Percentiles rank a stretch among this genome's conserved stretches.
Evolutionary conservation across 495 filamentous ascomycete species (phyloP).

Genomic region (Hyaloscypha hepaticicola): DNA sequence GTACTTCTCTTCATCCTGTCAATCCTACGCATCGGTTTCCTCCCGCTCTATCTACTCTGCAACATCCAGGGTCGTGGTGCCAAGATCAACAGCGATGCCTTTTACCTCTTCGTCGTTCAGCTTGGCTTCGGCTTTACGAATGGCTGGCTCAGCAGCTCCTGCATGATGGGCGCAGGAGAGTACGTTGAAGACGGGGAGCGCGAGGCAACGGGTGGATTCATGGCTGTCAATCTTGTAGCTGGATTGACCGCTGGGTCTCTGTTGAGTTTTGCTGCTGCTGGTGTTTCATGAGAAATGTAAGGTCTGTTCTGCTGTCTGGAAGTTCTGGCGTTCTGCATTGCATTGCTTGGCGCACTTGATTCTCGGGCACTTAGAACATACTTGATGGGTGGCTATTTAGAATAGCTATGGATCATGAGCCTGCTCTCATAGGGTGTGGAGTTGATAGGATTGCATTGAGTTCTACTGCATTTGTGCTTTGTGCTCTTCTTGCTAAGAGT

Average conservation of each 20-base stretch:
- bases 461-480: neutral
- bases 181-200: slow-evolving; percentile 78
- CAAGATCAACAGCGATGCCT: slow-evolving; percentile 71
- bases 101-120: slow-evolving; percentile 85
- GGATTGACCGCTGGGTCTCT: slow-evolving; percentile 85
- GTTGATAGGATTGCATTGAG: neutral
- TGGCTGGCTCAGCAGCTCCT: slow-evolving; percentile 77
- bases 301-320: neutral
- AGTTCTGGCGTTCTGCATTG: neutral
- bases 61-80: slow-evolving; percentile 73
- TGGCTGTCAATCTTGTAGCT: slow-evolving; percentile 83
- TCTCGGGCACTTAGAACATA: neutral
- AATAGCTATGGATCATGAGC: neutral
- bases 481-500: neutral
- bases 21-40: slow-evolving; percentile 62
- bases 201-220: slow-evolving; percentile 89
- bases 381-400: neutral
- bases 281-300: slow-evolving; percentile 6
- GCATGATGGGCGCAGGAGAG: slow-evolving; percentile 86
- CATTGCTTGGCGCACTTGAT: neutral
- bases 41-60: slow-evolving; percentile 87
- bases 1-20: slow-evolving; percentile 60
- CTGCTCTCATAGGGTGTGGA: neutral
- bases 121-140: slow-evolving; percentile 80
- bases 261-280: slow-evolving; percentile 73